These are phyloP conservation scores for Thymus mandschuricus DNA, from an alignment of 257 asterid species.

Conservation along the genomic window DNA sequence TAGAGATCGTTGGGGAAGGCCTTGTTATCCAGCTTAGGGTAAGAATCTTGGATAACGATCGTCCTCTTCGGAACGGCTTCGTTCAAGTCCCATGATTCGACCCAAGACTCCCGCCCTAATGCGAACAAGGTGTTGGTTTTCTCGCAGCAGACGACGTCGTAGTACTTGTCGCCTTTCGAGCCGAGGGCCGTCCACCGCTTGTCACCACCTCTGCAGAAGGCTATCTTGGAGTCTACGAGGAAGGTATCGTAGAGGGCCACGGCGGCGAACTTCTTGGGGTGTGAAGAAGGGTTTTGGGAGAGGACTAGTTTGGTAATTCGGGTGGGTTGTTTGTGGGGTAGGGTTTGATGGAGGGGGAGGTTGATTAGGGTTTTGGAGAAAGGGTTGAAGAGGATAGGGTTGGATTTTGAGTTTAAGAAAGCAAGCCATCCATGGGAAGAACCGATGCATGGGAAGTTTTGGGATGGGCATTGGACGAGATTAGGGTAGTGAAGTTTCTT, in stretches of 20 bases:
- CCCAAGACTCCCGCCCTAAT: conserved; percentile 5
- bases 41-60: conserved; percentile 4
- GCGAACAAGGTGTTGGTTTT: neutral
- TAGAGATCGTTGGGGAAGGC: conserved; percentile 26
- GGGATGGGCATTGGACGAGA: neutral
- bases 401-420: neutral
- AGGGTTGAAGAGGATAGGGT: conserved; percentile 28
- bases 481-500: neutral
- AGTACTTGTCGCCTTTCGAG: neutral
- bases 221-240: neutral
- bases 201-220: conserved; percentile 28
- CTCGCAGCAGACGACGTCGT: conserved; percentile 27
- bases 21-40: neutral
- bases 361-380: conserved; percentile 8
- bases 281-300: neutral
- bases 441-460: conserved; percentile 8
- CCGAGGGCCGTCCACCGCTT: conserved; percentile 17
- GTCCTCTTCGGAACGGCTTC: neutral
- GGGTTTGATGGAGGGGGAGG: conserved; percentile 17
- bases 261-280: neutral
- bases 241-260: neutral
- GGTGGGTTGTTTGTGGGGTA: neutral
- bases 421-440: conserved; percentile 32
- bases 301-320: neutral
- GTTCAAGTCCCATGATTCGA: conserved; percentile 37